Evolutionary conservation across 2,329 filamentous ascomycete species (phyloP), one percentile per base, ranked within the genome.

Genomic region (Raffaelea arxii): DNA sequence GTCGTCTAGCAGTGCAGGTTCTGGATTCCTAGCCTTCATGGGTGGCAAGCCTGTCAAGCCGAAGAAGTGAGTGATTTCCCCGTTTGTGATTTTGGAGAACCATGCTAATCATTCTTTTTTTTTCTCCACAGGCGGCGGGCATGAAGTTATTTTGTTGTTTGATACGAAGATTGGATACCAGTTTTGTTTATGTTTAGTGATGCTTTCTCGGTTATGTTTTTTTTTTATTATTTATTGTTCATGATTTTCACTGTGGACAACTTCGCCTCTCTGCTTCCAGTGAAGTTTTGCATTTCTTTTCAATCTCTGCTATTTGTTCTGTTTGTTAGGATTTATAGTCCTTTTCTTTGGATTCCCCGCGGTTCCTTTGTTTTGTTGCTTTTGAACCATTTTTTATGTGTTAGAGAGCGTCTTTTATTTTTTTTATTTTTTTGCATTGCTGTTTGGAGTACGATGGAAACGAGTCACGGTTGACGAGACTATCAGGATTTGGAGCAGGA

Each of bases 31-130:
- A 3, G 25, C 37, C 3, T 53, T 53, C 22, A 48, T 54, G 4
- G 46, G 49, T n/a, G 49, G 49, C 41, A 53, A 52, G 44, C 46
- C 47, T 2, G 11, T 22, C 27, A 53, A 53, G 49, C n/a, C 46
- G 12, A 55, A 53, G 38, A 55, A 53, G 54, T 56, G 41, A 43
- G 54, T 45, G 9, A n/a, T 32, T 32, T 10, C 10, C 27, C 27
- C n/a, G 10, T 32, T 32, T n/a, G n/a, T n/a, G n/a, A n/a, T 39
- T 36, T 35, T 40, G 41, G 35, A 21, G 39, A 35, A 35, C 19
- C 41, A 21, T n/a, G 24, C 18, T 35, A n/a, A n/a, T n/a, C n/a
- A n/a, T n/a, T n/a, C n/a, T n/a, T n/a, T n/a, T n/a, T n/a, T n/a
- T n/a, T n/a, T n/a, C n/a, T n/a, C n/a, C n/a, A n/a, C n/a, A n/a